Percentiles rank a stretch among this genome's conserved stretches.
phyloP scores from a whole-genome alignment of 2,329 filamentous ascomycete species.

The Chaetomium sp. region DNA sequence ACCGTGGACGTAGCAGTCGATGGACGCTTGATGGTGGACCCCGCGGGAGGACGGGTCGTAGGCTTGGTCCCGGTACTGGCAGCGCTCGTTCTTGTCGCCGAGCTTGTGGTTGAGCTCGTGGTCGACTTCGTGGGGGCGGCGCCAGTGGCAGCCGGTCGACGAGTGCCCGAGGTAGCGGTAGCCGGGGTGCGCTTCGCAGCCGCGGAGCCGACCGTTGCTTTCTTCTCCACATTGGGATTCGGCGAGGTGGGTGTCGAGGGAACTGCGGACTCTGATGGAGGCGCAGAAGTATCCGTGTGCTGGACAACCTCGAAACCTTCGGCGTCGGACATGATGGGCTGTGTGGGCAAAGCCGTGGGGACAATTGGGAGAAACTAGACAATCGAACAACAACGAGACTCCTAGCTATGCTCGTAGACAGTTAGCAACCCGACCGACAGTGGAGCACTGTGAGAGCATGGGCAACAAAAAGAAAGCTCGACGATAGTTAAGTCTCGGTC shows the following conservation, averaged over 20 bases:
- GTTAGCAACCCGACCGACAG: constrained; percentile 16
- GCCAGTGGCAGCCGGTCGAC: constrained; percentile 35
- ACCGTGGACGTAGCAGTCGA: constrained; percentile 38
- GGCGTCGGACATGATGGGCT: constrained; percentile 41
- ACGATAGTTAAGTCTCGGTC: background rate
- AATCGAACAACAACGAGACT: constrained; percentile 6
- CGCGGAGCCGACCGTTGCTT: constrained; percentile 29
- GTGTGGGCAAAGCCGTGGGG: background rate
- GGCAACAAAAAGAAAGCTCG: constrained; percentile 17
- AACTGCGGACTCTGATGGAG: constrained; percentile 22
- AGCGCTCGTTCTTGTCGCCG: constrained; percentile 37
- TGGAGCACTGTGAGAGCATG: constrained; percentile 15
- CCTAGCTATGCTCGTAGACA: background rate
- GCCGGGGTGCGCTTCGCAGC: constrained; percentile 34
- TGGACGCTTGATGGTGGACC: constrained; percentile 39
- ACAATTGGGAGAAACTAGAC: background rate
- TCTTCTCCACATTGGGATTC: constrained; percentile 30
- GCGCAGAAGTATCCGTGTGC: constrained; percentile 33
- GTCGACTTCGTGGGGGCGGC: constrained; percentile 39
- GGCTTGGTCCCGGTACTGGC: constrained; percentile 39
- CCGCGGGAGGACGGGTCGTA: constrained; percentile 38
- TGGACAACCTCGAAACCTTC: constrained; percentile 39
- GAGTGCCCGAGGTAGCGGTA: constrained; percentile 31
- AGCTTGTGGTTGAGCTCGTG: constrained; percentile 34
- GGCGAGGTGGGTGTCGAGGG: constrained; percentile 29